phyloP scores from a whole-genome alignment of 2,329 filamentous ascomycete genomes.

The Stemphylium beticola region DNA sequence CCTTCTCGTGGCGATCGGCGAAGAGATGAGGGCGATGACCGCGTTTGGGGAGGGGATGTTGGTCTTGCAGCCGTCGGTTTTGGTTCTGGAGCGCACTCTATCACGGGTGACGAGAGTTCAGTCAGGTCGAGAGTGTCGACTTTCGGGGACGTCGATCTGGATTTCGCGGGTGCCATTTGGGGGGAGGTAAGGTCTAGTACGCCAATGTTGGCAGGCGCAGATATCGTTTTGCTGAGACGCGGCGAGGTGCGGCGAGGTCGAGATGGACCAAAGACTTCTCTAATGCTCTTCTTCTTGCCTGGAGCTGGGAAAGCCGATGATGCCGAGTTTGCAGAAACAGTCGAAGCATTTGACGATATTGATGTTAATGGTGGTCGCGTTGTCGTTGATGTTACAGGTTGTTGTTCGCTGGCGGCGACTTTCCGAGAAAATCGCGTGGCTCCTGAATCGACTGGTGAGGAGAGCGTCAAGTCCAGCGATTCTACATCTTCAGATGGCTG shows the following conservation, averaged over 20 bases:
- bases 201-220: conserved; percentile 24
- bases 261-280: neutral
- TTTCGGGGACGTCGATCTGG: conserved; percentile 12
- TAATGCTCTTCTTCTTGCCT: conserved; percentile 8
- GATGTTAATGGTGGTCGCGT: conserved; percentile 33
- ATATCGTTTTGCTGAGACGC: conserved; percentile 22
- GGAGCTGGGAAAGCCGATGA: conserved; percentile 10
- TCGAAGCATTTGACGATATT: conserved; percentile 37
- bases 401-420: neutral
- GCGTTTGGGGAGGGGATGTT: conserved; percentile 12
- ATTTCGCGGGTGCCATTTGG: neutral
- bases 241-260: conserved; percentile 31
- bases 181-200: conserved; percentile 33
- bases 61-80: neutral
- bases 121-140: conserved; percentile 34
- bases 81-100: neutral
- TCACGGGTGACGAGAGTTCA: conserved; percentile 19
- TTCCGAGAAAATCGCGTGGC: neutral
- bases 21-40: conserved; percentile 3
- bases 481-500: conserved; percentile 25
- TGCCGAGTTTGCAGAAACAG: conserved; percentile 10
- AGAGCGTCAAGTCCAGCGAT: conserved; percentile 40
- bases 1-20: conserved; percentile 34
- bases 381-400: conserved; percentile 4
- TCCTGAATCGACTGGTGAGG: conserved; percentile 22